Evolutionary conservation across 306 rosid species (phyloP), one percentile per base, ranked within the genome.

Genomic region (Calophaca sinica): DNA sequence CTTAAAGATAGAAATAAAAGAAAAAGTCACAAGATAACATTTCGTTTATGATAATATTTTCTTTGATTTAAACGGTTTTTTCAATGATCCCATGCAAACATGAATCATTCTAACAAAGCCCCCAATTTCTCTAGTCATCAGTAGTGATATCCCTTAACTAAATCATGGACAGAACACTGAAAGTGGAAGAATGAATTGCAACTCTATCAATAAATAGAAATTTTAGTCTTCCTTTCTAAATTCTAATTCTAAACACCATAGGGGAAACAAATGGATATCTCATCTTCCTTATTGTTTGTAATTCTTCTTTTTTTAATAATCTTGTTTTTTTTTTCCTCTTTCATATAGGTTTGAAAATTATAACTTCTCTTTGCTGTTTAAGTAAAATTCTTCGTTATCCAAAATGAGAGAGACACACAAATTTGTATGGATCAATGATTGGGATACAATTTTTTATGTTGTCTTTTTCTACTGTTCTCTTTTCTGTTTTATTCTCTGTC

Each of bases 351-450:
- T 31, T 38, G 29, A 20, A 51, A 51, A 32, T 41, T 70, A n/a
- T 31, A 13, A 65, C 63, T 50, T 72, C 39, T 60, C 28, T 11
- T 66, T 74, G 51, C 44, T 68, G 53, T 57, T 41, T 28, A 7
- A 61, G 52, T 58, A 48, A 49, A 64, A 14, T 67, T 72, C 7
- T 64, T 51, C 9, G 32, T 39, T 28, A 38, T 49, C 54, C 31
- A 70, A 53, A 70, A 10, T 68, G 2, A n/a, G 26, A n/a, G 33
- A 52, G 35, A 26, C 15, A 54, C 74, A 9, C 31, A 1, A 42
- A 52, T 2, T 11, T 42, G 59, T 41, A 9, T 50, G 62, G 76
- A 10, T 79, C 49, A 72, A 13, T 73, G 76, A 70, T 75, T 62
- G 62, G 48, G 75, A 48, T 70, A 7, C 14, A 49, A 15, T 64